Conservation (phyloP, 352 stramenopile genomes). For the Phytophthora sojae region DNA sequence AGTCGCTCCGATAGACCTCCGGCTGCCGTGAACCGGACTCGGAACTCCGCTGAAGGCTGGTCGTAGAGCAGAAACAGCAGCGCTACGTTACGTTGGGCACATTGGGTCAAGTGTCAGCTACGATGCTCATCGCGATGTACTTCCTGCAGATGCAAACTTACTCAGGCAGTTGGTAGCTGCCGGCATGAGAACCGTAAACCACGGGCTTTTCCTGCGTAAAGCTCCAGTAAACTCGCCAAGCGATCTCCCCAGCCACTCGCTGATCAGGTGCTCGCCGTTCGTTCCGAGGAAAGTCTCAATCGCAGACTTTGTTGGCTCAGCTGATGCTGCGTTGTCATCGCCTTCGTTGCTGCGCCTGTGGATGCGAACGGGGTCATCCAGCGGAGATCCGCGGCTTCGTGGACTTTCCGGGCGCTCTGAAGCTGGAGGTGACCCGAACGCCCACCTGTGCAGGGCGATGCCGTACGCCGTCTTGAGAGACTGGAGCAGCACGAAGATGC, state of each 20-base stretch:
- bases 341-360: background rate
- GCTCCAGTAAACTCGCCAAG: constrained; percentile 21
- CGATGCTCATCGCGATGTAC: background rate
- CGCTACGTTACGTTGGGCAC: constrained; percentile 3
- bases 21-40: constrained; percentile 14
- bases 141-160: background rate
- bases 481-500: constrained; percentile 28
- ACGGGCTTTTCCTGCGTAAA: constrained; percentile 5
- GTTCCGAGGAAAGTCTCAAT: constrained; percentile 27
- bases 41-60: constrained; percentile 13
- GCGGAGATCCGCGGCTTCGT: constrained; percentile 5
- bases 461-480: constrained; percentile 28
- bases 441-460: constrained; percentile 2
- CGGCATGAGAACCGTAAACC: constrained; percentile 25
- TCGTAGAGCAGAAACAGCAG: constrained; percentile 28
- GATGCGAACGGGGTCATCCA: constrained; percentile 7
- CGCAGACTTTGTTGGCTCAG: background rate
- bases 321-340: background rate
- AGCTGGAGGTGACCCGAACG: background rate
- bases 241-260: constrained; percentile 28
- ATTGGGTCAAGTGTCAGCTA: constrained; percentile 1
- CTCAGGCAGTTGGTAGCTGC: constrained; percentile 11
- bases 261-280: constrained; percentile 33
- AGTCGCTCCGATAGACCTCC: constrained; percentile 16
- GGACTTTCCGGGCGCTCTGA: background rate